phyloP scores from a whole-genome alignment of 495 filamentous ascomycete species.

The Letharia columbiana region DNA sequence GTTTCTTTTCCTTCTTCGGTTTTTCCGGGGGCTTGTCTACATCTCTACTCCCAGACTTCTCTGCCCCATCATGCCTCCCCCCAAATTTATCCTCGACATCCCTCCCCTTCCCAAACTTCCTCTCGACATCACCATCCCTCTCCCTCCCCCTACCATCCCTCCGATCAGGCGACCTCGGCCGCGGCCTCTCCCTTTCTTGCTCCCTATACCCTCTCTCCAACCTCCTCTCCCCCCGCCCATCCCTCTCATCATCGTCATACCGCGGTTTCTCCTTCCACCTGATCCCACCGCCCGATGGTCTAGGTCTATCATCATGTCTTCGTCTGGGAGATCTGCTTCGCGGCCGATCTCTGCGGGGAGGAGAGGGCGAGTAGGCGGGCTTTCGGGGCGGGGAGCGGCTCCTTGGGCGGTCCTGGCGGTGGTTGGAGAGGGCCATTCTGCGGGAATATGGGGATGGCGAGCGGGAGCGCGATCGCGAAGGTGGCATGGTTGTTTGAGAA shows the following conservation, averaged over 20 bases:
- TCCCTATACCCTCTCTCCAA: constrained; percentile 51
- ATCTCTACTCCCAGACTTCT: background rate
- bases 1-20: constrained; percentile 35
- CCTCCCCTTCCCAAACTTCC: constrained; percentile 13
- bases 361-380: constrained; percentile 16
- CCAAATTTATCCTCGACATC: constrained; percentile 11
- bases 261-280: constrained; percentile 57
- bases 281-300: constrained; percentile 40
- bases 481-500: background rate
- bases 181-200: constrained; percentile 23
- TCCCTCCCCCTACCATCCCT: constrained; percentile 15
- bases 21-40: constrained; percentile 29
- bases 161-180: constrained; percentile 25
- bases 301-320: constrained; percentile 24
- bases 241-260: constrained; percentile 38
- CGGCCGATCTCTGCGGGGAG: constrained; percentile 2
- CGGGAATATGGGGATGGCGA: constrained; percentile 19
- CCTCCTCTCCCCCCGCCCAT: constrained; percentile 24
- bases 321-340: constrained; percentile 25
- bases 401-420: constrained; percentile 18
- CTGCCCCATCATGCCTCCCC: background rate
- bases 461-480: constrained; percentile 7
- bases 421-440: constrained; percentile 12
- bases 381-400: constrained; percentile 33
- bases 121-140: constrained; percentile 10